Percentiles rank a stretch among this genome's conserved stretches.
These are phyloP conservation scores for Prosopis cineraria DNA, from an alignment of 306 rosid genomes.

Conservation along the genomic window DNA sequence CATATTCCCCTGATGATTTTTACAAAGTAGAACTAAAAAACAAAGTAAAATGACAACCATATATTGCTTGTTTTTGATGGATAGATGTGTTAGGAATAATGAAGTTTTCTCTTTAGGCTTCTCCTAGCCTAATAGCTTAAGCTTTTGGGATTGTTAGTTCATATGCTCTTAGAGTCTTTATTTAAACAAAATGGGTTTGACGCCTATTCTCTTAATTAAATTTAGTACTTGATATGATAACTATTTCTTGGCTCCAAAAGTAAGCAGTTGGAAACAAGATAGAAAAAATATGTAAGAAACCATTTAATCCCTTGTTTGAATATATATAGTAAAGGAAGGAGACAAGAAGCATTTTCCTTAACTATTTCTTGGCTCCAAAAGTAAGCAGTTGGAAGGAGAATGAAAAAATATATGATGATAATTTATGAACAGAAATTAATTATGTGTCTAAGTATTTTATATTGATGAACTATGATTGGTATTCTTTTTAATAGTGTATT, in stretches of 20 bases:
- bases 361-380: background rate
- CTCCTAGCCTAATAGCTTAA: background rate
- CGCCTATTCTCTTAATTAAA: background rate
- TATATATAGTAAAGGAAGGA: too few species aligned
- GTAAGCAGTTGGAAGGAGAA: background rate
- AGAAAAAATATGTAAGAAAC: background rate
- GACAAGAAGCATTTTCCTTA: background rate
- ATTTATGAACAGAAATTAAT: too few species aligned
- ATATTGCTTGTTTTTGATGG: background rate
- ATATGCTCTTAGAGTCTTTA: background rate
- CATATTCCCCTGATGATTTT: too few species aligned
- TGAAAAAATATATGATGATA: background rate
- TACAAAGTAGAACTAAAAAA: too few species aligned
- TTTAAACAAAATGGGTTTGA: background rate
- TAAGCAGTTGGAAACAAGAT: background rate
- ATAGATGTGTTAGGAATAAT: background rate
- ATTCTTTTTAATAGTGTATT: background rate
- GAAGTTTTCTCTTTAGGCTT: background rate
- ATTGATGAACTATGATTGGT: background rate
- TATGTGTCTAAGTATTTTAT: too few species aligned
- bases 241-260: background rate
- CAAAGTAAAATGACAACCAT: background rate
- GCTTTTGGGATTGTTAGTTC: background rate
- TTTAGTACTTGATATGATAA: background rate
- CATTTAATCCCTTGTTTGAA: background rate